Evolutionary conservation across 2,329 filamentous ascomycete species (phyloP), one percentile per base, ranked within the genome.

Genomic region (Neofusicoccum kwambonambiense): DNA sequence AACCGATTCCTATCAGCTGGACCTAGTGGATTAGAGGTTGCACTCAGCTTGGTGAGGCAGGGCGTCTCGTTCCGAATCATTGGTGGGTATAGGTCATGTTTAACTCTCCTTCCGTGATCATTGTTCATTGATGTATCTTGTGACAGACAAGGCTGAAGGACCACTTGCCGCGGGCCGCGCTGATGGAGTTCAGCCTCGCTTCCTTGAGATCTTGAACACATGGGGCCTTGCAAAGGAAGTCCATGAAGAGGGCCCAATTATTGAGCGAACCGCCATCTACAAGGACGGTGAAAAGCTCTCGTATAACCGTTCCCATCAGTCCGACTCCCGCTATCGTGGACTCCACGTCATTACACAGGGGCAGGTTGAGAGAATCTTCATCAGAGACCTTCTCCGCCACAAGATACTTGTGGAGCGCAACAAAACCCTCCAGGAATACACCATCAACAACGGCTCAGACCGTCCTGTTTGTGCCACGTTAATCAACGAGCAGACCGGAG

Each of bases 271-370:
- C 8, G 72, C 69, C 13, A 67, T 76, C 39, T 74, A 71, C 66
- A 70, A 69, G 50, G 68, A 77, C 42, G 74, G 75, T 1, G 62
- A 71, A 50, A 71, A 71, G 58, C 56, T 77, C 44, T 41, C 72
- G 6, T 72, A 70, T 63, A 67, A 63, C 17, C 70, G 67, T 9
- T 70, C 69, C 5, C 70, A 70, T 52, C 73, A 75, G 57, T 76
- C 69, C 3, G 76, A 77, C 66, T 77, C 76, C 12, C 69, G 74
- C 5, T 77, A 76, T 61, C 71, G 73, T 27, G 75, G 77, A 12
- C 51, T 77, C 3, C 73, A 77, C 62, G 69, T 77, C 64, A 75
- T 77, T 60, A 76, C 76, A 0, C 76, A 79, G 52, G 72, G 75
- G 1, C 76, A 77, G 63, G 56, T 78, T 8, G 76, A 78, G 66